Evolutionary conservation across 306 rosid genomes (phyloP).

Genomic region (Cicer yamashitae): DNA sequence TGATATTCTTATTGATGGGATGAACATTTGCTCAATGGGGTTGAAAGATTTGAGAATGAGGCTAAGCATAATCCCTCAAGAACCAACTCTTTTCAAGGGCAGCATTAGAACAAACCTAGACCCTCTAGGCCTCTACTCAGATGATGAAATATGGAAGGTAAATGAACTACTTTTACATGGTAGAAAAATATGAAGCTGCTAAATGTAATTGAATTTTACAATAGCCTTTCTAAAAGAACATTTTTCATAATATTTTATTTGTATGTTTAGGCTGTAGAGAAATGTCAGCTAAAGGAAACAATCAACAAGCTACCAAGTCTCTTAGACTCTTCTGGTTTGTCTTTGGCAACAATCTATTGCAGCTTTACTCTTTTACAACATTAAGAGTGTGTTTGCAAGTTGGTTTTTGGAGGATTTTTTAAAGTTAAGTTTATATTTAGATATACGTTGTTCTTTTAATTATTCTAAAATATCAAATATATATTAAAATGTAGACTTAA

Average conservation of each 20-base stretch:
- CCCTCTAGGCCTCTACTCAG: constrained; percentile 76
- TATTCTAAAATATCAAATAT: no score
- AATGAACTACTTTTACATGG: constrained; percentile 6
- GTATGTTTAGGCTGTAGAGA: constrained; percentile 63
- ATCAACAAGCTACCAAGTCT: constrained; percentile 62
- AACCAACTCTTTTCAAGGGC: constrained; percentile 83
- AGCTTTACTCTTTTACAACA: neutral
- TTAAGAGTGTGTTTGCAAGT: no score
- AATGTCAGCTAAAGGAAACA: constrained; percentile 77
- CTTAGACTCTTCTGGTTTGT: constrained; percentile 73
- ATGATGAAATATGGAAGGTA: constrained; percentile 84
- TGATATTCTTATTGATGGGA: constrained; percentile 62
- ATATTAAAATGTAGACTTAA: no score
- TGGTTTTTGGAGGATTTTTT: no score
- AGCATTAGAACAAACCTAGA: constrained; percentile 80
- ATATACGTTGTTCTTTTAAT: no score
- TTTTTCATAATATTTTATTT: constrained; percentile 14
- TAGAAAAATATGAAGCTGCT: constrained; percentile 5
- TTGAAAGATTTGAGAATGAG: constrained; percentile 75
- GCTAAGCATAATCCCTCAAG: constrained; percentile 87
- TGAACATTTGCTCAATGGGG: constrained; percentile 72
- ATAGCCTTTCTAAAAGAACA: neutral
- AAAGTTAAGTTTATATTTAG: no score
- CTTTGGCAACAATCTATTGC: neutral
- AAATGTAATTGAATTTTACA: neutral